These are phyloP conservation scores for Obelidium mucronatum DNA, from an alignment of 192 early-diverging fungal species.

Conservation along the genomic window DNA sequence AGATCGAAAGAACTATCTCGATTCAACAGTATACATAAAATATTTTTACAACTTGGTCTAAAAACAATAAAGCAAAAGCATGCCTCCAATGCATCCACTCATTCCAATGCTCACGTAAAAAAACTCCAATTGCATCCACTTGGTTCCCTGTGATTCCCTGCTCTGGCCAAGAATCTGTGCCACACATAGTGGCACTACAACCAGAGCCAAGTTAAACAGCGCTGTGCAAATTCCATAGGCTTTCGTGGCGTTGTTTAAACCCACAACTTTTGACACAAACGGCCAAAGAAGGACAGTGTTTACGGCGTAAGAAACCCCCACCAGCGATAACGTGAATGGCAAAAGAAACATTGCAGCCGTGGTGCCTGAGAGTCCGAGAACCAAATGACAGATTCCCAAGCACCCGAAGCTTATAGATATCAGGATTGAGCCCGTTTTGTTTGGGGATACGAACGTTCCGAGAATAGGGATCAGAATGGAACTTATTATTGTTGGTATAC, in stretches of 20 bases:
- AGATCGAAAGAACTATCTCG: too few species aligned
- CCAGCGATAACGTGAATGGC: conserved; percentile 53
- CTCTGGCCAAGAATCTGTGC: conserved; percentile 54
- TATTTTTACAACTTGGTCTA: too few species aligned
- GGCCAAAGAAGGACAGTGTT: conserved; percentile 36
- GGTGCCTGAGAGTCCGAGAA: conserved; percentile 61
- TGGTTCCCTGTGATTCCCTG: too few species aligned
- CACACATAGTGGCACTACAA: conserved; percentile 51
- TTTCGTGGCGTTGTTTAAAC: not conserved
- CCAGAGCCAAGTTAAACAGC: conserved; percentile 54
- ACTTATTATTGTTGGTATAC: conserved; percentile 1
- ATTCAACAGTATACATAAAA: too few species aligned
- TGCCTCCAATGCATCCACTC: too few species aligned
- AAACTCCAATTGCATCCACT: too few species aligned
- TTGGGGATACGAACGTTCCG: not conserved
- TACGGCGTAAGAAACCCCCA: conserved; percentile 64
- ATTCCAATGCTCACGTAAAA: too few species aligned
- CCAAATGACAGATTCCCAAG: conserved; percentile 57
- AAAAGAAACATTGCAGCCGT: too few species aligned
- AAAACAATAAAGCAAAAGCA: too few species aligned
- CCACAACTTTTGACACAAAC: not conserved
- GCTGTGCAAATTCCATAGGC: conserved; percentile 55
- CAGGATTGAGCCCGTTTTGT: conserved; percentile 8
- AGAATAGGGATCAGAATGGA: not conserved
- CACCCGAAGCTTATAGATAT: conserved; percentile 58